Base-by-base conservation (phyloP, 768 basidiomycete genomes). In the Kwoniella shandongensis region DNA sequence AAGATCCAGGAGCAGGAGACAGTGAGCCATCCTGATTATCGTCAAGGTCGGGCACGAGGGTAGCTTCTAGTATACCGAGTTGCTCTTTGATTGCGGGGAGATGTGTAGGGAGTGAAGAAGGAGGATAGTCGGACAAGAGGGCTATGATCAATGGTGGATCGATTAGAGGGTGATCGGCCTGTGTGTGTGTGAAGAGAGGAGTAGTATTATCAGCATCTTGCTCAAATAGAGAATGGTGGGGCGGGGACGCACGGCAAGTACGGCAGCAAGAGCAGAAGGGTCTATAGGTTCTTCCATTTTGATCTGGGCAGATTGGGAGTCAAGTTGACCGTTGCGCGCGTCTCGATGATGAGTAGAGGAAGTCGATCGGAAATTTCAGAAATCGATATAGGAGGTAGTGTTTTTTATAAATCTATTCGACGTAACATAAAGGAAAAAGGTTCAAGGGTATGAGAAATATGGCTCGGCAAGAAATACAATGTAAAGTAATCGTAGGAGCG, bases 31-130 rank as follows among this genome's bases (percentile, higher is more conserved):
- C 26, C 22, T 54, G 27, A 51, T 49, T 40, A 38, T 52, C 44
- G 30, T 59, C 56, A 18, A 57, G 50, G 51, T 73, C 71, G 11
- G 71, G 68, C 2, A 73, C 69, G 1, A 66, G 42, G 10, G 69
- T 62, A 11, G 71, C 71, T 53, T 73, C 62, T 18, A 73, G 44
- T 40, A 73, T 68, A 32, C 59, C 68, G 13, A 73, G 54, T 30
- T 70, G 68, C 18, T 68, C 66, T 27, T 57, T 51, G 17, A 73
- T 68, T 3, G 44, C 49, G 2, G 44, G 38, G 13, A 70, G 30
- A 15, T 58, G 45, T 0, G 59, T 27, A 6, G 17, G 18, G 18
- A 72, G 46, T 6, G 35, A 23, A 3, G 44, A 30, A 2, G 64
- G 57, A 5, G 57, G 42, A 51, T 70, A 60, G 42, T 73, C 71